Evolutionary conservation across 2,329 filamentous ascomycete species (phyloP).

Genomic region (Fusarium drepaniforme): DNA sequence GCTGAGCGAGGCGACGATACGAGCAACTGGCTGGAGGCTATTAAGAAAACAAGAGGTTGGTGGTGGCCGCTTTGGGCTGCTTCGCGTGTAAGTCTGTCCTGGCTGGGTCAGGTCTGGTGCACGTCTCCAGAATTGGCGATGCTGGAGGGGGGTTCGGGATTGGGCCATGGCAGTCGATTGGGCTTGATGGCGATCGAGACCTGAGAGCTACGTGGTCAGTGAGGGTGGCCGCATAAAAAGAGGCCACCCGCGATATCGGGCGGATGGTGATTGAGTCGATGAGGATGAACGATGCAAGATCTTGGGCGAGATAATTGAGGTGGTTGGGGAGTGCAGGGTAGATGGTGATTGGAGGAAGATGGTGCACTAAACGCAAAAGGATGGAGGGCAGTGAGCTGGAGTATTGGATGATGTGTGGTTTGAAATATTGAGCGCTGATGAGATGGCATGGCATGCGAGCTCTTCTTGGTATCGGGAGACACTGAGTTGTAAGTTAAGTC

Average conservation of each 20-base stretch:
- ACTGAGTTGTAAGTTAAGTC: neutral
- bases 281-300: slow-evolving; percentile 16
- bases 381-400: neutral
- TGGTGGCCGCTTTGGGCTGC: slow-evolving; percentile 15
- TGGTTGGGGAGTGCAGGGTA: slow-evolving; percentile 43
- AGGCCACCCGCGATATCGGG: slow-evolving; percentile 39
- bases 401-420: slow-evolving; percentile 3
- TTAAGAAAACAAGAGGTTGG: slow-evolving; percentile 15
- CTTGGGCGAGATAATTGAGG: slow-evolving; percentile 31
- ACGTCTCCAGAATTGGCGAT: neutral
- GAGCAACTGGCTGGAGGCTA: slow-evolving; percentile 8
- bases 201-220: slow-evolving; percentile 30
- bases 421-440: neutral
- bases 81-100: slow-evolving; percentile 18
- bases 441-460: neutral
- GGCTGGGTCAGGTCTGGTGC: neutral
- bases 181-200: slow-evolving; percentile 14
- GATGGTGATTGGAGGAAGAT: slow-evolving; percentile 14
- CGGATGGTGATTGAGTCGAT: slow-evolving; percentile 30
- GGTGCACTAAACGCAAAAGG: slow-evolving; percentile 2
- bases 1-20: slow-evolving; percentile 12
- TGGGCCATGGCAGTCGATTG: slow-evolving; percentile 11
- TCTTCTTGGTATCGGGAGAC: neutral
- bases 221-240: slow-evolving; percentile 40
- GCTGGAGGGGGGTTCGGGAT: neutral